Base-by-base conservation (phyloP, 176 grass and related monocot genomes). In the Avena eriantha region DNA sequence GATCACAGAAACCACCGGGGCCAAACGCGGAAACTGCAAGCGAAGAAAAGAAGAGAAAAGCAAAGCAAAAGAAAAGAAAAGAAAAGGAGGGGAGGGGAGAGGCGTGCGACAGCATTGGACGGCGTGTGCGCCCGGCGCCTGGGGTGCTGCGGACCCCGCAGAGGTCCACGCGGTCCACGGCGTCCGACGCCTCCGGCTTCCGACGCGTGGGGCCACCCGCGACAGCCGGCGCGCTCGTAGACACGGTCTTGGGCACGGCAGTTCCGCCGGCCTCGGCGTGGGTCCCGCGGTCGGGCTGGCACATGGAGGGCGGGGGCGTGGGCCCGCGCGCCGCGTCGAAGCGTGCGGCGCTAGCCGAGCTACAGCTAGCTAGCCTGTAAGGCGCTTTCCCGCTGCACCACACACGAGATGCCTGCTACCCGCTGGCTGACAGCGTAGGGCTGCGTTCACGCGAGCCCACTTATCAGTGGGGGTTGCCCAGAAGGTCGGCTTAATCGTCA, bases 361-460 rank as follows among this genome's bases (percentile, higher is more conserved):
- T 46, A 11, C 58, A 12, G n/a, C n/a, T 3, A 69, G 71, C 71
- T 75, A 51, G 73, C 69, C 86, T 87, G 58, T 58, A 75, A 2
- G n/a, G 13, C 35, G 77, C 77, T 41, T 79, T 15, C 34, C 6
- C 21, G 56, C 1, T 4, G 8, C 23, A 45, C 35, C 7, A 7
- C 3, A 0, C 0, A 0, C 0, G 5, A 1, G 1, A 10, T 8
- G 1, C 21, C 26, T 4, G 1, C 21, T 45, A 10, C 7, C 2
- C 14, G 4, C 3, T 56, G 1, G 3, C 79, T 82, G 86, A 7
- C 48, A 0, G 11, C 0, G 7, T 0, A 59, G 58, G 58, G 2
- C 46, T 0, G 0, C 0, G 11, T 3, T 1, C 0, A 0, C 0
- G 3, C 10, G 17, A 50, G 6, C 4, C 64, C 23, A 10, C 0